Conservation (phyloP, 2,329 filamentous ascomycete species). For the Fusarium albidum region DNA sequence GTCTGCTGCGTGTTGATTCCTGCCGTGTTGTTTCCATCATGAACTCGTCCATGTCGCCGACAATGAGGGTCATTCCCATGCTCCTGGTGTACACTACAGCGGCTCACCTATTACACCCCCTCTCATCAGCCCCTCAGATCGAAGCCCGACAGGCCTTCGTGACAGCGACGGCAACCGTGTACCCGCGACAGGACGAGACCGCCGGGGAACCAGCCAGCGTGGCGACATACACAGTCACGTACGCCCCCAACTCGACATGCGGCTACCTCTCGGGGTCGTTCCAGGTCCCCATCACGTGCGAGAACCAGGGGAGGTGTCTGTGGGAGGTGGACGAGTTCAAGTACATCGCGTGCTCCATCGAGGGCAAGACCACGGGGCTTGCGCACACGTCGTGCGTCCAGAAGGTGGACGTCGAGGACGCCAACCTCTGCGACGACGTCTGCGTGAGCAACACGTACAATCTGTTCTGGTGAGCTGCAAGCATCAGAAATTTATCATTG, state of each 20-base stretch:
- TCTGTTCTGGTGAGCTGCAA: constrained; percentile 5
- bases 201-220: not conserved
- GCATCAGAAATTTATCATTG: not conserved
- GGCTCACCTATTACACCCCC: not conserved
- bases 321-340: constrained; percentile 11
- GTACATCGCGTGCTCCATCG: constrained; percentile 7
- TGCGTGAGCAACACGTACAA: constrained; percentile 22
- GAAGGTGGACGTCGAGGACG: constrained; percentile 3
- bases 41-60: too few relatives aligned
- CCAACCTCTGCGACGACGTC: constrained; percentile 10
- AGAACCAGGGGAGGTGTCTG: constrained; percentile 3
- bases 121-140: not conserved
- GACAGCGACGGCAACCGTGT: not conserved
- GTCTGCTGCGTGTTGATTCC: too few relatives aligned
- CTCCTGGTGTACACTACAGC: too few relatives aligned
- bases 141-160: constrained; percentile 3
- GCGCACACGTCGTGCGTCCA: constrained; percentile 12
- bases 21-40: too few relatives aligned
- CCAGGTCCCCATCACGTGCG: constrained; percentile 15
- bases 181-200: not conserved
- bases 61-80: too few relatives aligned
- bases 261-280: constrained; percentile 18
- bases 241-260: constrained; percentile 15
- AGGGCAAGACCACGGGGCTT: not conserved
- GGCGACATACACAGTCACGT: constrained; percentile 6